Percentiles rank a stretch among this genome's conserved stretches.
Evolutionary conservation across 1,139 yeast genomes (phyloP).

Genomic region (Protomyces inundatus): DNA sequence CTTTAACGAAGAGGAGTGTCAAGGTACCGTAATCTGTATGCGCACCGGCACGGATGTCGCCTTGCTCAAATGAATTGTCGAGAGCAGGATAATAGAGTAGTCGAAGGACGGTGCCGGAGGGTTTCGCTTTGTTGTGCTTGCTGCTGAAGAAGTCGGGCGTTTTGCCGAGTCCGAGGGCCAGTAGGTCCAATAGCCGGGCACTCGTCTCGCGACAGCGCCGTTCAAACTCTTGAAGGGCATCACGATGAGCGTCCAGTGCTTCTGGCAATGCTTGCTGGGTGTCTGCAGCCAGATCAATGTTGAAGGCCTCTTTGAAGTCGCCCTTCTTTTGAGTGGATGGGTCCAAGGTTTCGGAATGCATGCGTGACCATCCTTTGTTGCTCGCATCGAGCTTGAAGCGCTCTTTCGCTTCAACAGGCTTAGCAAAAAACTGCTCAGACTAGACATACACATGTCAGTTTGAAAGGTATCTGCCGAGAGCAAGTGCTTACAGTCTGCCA

Average conservation of each 20-base stretch:
- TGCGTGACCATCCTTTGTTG: constrained; percentile 50
- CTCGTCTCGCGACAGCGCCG: constrained; percentile 46
- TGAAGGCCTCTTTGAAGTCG: constrained; percentile 54
- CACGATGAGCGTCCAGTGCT: constrained; percentile 34
- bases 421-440: constrained; percentile 7
- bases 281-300: constrained; percentile 38
- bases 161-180: constrained; percentile 44
- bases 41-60: constrained; percentile 72
- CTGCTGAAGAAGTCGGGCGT: constrained; percentile 50
- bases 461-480: neutral
- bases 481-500: constrained; percentile 34
- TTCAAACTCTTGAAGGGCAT: constrained; percentile 36
- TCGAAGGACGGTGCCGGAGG: constrained; percentile 57
- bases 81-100: constrained; percentile 66
- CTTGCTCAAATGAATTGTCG: constrained; percentile 39
- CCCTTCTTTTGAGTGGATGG: constrained; percentile 46
- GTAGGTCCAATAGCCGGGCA: constrained; percentile 18
- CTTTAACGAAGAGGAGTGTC: constrained; percentile 64
- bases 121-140: constrained; percentile 52
- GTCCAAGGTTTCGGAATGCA: constrained; percentile 46
- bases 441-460: neutral
- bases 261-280: constrained; percentile 41
- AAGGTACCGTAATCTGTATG: constrained; percentile 77
- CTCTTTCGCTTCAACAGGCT: constrained; percentile 44
- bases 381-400: constrained; percentile 56